Base-by-base conservation (phyloP, 1,284 basidiomycete genomes). In the Hortiboletus rubellus region DNA sequence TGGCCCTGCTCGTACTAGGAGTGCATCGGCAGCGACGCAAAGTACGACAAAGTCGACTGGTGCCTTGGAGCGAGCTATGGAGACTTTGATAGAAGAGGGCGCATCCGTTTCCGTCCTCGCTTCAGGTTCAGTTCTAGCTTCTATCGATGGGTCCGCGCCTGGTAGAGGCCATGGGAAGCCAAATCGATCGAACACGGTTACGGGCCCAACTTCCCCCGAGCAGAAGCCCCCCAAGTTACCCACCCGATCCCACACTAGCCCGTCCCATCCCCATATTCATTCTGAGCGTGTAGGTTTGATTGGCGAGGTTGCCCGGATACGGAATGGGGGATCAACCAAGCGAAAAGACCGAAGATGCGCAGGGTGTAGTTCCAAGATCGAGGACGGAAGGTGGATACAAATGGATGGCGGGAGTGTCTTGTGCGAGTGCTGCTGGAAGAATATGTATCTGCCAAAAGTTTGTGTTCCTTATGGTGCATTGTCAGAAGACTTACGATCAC, bases 371-470 rank as follows among this genome's bases (percentile, higher is more conserved):
- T 81, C 79, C 67, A 74, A 66, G 56, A 89, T 95, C 53, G 86
- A 88, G 41, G 89, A 92, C 63, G 88, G 87, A 59, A 79, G 88
- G 62, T 95, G 90, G 89, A 84, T 92, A 60, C 77, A 79, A 63
- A 82, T 90, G 68, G 92, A 94, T 64, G 84, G 81, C 24, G 91
- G 88, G 51, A 85, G 79, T 15, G 82, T 89, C 37, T 74, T 96
- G 60, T 96, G 93, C 72, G 94, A 94, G 69, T 75, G 74, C 63
- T 94, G 93, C 72, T 96, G 93, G 93, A 95, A 95, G 79, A 87
- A 91, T 67, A 89, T 95, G 86, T 96, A 96, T 77, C 73, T 96
- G 62, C 93, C 93, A 55, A 93, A 92, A 80, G 90, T 91, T 38
- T 34, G 76, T 72, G 59, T 52, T 58, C 57, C 44, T 52, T 30